Evolutionary conservation across 129 eudicot genomes (phyloP), one percentile per base, ranked within the genome.

Genomic region (Mikania micrantha): DNA sequence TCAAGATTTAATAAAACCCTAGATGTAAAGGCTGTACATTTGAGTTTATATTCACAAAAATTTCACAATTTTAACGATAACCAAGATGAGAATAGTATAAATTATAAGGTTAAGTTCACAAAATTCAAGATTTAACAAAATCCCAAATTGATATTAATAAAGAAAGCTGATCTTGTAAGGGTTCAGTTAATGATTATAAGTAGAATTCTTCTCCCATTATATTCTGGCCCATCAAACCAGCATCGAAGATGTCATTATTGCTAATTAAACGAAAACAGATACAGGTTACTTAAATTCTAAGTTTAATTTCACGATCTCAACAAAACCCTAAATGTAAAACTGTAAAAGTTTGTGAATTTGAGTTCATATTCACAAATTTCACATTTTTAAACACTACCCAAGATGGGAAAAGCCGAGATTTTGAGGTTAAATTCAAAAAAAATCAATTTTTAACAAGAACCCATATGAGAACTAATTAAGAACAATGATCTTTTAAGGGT

Each of bases 171-270:
- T 60, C 25, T 75, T 49, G 64, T 17, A 38, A 49, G 48, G 36
- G 17, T 60, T 44, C 17, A 24, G 41, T 22, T 67, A 42, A 45
- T 22, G 41, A 32, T 67, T 35, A 50, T 35, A 42, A 64, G 21
- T 41, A 39, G 10, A 20, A n/a, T 9, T 7, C 24, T 71, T 59
- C 56, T 71, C 17, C 73, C 73, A 63, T 53, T 50, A 10, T 62
- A 70, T 41, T 73, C 76, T 31, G 76, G 67, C 2, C 64, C 73
- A 69, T 49, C 65, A 63, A 69, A 74, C 53, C 59, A 73, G 47
- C 72, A 68, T 58, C 60, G 83, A 79, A 68, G 79, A 74, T 68
- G 79, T 53, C 83, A 79, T 79, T 74, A 66, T 74, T 42, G 36
- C 58, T 29, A 25, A 36, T 28, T 56, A 64, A 64, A 63, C 3